Evolutionary conservation across 2,329 filamentous ascomycete genomes (phyloP).

Genomic region (Alternaria sp.): DNA sequence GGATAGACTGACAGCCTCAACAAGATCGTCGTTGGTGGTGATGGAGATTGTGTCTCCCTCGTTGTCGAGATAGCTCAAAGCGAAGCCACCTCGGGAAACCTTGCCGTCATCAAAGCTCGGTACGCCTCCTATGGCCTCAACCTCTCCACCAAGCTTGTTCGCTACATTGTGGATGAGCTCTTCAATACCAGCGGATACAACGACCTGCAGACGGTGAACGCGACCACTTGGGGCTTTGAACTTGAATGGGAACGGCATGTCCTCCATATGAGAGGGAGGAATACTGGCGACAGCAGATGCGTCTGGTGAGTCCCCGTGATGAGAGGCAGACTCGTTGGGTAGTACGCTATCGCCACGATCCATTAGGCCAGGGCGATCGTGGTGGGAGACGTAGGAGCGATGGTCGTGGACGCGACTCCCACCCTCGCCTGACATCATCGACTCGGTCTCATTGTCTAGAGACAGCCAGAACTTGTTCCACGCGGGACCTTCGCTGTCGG

Average conservation of each 20-base stretch:
- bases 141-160: slow-evolving; percentile 83
- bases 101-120: slow-evolving; percentile 81
- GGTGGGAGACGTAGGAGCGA: slow-evolving; percentile 83
- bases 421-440: slow-evolving; percentile 90
- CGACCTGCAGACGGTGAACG: slow-evolving; percentile 88
- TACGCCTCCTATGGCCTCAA: slow-evolving; percentile 81
- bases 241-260: slow-evolving; percentile 93
- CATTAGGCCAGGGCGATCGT: slow-evolving; percentile 63
- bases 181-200: slow-evolving; percentile 78
- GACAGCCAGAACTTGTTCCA: slow-evolving; percentile 99
- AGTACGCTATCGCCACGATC: slow-evolving; percentile 85
- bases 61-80: slow-evolving; percentile 93
- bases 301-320: slow-evolving; percentile 79
- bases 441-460: slow-evolving; percentile 92
- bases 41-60: slow-evolving; percentile 97
- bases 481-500: slow-evolving; percentile 90
- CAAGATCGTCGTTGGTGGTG: slow-evolving; percentile 90
- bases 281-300: slow-evolving; percentile 69
- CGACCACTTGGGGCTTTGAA: slow-evolving; percentile 97
- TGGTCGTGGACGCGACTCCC: slow-evolving; percentile 73
- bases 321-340: slow-evolving; percentile 93
- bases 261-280: slow-evolving; percentile 61
- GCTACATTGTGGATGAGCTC: slow-evolving; percentile 79
- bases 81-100: slow-evolving; percentile 79
- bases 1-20: slow-evolving; percentile 87